Conservation (phyloP, 164 flowering plant genomes). For the Dillenia turbinata region DNA sequence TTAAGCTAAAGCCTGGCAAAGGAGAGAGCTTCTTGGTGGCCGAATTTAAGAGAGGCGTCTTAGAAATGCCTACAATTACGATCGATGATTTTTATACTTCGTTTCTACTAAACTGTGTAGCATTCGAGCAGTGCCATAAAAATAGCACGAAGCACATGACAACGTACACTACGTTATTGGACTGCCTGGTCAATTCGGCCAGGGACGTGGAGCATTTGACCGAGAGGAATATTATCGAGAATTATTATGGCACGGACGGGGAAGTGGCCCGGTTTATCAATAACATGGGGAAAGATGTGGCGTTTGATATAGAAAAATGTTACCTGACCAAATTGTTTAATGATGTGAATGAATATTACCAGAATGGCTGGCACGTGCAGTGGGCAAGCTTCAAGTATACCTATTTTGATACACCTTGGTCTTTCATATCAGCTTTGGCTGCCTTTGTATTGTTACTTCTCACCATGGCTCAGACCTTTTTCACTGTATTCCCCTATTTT, state of each 20-base stretch:
- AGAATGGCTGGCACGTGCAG: constrained; percentile 36
- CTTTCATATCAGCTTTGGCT: constrained; percentile 46
- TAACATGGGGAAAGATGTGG: constrained; percentile 42
- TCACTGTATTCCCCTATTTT: constrained; percentile 15
- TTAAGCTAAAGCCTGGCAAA: constrained; percentile 13
- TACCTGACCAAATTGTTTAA: constrained; percentile 34
- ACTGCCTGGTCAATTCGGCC: constrained; percentile 35
- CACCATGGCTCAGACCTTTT: constrained; percentile 39
- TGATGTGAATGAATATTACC: constrained; percentile 37
- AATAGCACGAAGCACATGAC: constrained; percentile 34
- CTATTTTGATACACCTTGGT: constrained; percentile 52
- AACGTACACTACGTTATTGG: constrained; percentile 37
- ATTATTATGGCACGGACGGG: constrained; percentile 33
- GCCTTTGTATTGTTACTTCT: constrained; percentile 39
- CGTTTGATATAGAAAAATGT: constrained; percentile 39
- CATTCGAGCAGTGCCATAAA: constrained; percentile 45
- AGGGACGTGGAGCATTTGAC: constrained; percentile 41
- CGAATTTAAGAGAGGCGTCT: constrained; percentile 29
- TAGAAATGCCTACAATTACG: constrained; percentile 44
- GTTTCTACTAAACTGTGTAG: constrained; percentile 41
- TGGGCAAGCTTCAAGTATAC: constrained; percentile 46
- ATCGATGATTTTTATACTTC: constrained; percentile 48
- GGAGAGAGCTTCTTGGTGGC: constrained; percentile 30
- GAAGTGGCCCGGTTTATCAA: constrained; percentile 46
- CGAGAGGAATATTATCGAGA: constrained; percentile 40